A percentile compares a stretch with the other conserved stretches of the same genome.
Evolutionary conservation across 2,329 filamentous ascomycete species (phyloP).

Genomic region (Coniella lustricola): DNA sequence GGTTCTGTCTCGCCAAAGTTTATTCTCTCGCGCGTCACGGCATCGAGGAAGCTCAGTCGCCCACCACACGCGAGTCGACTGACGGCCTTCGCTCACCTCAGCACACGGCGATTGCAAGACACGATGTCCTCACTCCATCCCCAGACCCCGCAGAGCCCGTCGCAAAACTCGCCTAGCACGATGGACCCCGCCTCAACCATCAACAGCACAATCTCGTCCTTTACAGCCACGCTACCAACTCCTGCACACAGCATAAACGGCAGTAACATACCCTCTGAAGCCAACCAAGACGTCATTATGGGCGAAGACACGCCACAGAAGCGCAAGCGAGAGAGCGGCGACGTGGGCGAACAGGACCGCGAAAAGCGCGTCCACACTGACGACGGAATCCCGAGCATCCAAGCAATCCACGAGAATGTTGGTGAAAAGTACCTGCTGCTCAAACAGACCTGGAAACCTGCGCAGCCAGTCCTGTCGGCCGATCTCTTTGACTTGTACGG

Average conservation of each 20-base stretch:
- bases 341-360: constrained; percentile 40
- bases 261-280: constrained; percentile 38
- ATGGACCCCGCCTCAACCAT: constrained; percentile 45
- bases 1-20: constrained; percentile 2
- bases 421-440: constrained; percentile 61
- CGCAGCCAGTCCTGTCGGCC: constrained; percentile 41
- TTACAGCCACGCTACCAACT: constrained; percentile 50
- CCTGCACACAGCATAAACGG: constrained; percentile 58
- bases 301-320: constrained; percentile 51
- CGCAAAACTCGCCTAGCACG: constrained; percentile 51
- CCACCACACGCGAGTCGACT: constrained; percentile 2
- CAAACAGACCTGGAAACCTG: constrained; percentile 36
- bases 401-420: constrained; percentile 59
- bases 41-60: not conserved
- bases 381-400: constrained; percentile 53
- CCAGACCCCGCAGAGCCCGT: constrained; percentile 61
- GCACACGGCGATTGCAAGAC: constrained; percentile 16
- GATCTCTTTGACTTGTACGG: constrained; percentile 55
- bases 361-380: constrained; percentile 58
- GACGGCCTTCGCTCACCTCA: constrained; percentile 2
- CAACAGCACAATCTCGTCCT: constrained; percentile 44
- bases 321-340: constrained; percentile 53
- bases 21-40: not conserved
- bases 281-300: constrained; percentile 35
- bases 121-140: constrained; percentile 62